Base-by-base conservation (phyloP, 805 yeast species). In the Sugiyamaella valdiviana region DNA sequence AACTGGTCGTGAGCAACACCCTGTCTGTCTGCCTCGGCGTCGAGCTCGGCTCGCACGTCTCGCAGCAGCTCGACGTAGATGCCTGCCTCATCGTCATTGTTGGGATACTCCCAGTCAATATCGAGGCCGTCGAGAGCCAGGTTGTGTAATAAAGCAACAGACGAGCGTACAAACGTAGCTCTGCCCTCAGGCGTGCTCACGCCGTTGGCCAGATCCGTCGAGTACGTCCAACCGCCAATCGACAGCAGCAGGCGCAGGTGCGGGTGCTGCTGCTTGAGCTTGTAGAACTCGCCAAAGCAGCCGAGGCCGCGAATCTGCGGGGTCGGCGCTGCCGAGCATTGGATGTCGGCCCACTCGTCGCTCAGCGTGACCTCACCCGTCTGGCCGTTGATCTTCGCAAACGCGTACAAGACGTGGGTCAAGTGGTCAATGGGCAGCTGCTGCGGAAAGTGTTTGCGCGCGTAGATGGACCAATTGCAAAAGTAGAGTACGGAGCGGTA, bases 91-190 rank as follows among this genome's bases (percentile, higher is more conserved):
- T 62, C 59, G 2, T 61, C 58, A 38, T 63, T 70, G 6, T 64
- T 61, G 0, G 96, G 96, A 59, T 81, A 91, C 65, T 91, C 99
- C 96, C 96, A 91, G 66, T 91, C 99, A 23, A 91, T 68, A 64
- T 93, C 98, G 41, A 91, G 69, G 0, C 99, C 98, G 63, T 93
- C 97, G 59, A 93, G 81, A 0, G 84, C 82, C 60, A 78, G 76
- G 20, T 72, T 65, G 1, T 64, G 48, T 62, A 87, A 70, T 20
- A 77, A 63, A 0, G 65, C 62, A 0, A 77, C 69, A 0, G 80
- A 68, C 0, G 83, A 71, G 1, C 59, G 44, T 2, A 80, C 75
- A 62, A 90, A 86, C 0, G 39, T 61, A 1, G 62, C 59, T 6
- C 81, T 52, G 42, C 66, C 68, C 1, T 39, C 45, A 0, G 67